A percentile compares a stretch with the other conserved stretches of the same genome.
Evolutionary conservation across 257 asterid species (phyloP).

Genomic region (Linderniella brevidens): DNA sequence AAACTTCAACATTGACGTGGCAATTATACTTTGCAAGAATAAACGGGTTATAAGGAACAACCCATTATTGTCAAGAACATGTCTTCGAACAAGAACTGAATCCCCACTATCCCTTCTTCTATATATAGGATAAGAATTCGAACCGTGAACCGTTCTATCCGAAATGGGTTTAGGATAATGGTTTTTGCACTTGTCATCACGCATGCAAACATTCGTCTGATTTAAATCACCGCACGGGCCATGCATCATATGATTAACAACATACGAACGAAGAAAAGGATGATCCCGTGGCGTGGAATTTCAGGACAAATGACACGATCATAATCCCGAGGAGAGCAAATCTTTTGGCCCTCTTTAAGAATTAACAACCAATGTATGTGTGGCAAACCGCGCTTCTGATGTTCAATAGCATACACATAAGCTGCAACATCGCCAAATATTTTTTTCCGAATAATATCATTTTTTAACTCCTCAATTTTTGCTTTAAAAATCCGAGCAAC

Average conservation of each 20-base stretch:
- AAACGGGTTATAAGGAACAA: neutral
- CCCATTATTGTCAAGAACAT: neutral
- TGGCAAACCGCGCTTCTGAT: slow-evolving; percentile 1
- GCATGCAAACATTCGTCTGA: neutral
- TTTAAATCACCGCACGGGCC: neutral
- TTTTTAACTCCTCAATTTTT: neutral
- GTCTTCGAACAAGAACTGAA: neutral
- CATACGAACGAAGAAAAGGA: neutral
- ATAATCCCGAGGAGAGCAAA: neutral
- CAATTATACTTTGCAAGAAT: neutral
- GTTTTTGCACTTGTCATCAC: neutral
- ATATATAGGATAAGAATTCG: neutral
- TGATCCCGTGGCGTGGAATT: neutral
- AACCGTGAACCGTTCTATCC: neutral
- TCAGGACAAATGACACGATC: slow-evolving; percentile 1
- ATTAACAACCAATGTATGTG: neutral
- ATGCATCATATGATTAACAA: slow-evolving; percentile 2
- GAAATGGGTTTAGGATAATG: neutral
- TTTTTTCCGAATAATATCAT: neutral
- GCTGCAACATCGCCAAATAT: neutral
- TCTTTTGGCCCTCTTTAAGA: neutral
- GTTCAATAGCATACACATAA: slow-evolving; percentile 1
- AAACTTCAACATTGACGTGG: neutral
- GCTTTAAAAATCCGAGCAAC: neutral
- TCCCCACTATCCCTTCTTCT: neutral